Percentiles rank a stretch among this genome's conserved stretches.
Conservation (phyloP, 306 rosid genomes). For the Alnus rubra region DNA sequence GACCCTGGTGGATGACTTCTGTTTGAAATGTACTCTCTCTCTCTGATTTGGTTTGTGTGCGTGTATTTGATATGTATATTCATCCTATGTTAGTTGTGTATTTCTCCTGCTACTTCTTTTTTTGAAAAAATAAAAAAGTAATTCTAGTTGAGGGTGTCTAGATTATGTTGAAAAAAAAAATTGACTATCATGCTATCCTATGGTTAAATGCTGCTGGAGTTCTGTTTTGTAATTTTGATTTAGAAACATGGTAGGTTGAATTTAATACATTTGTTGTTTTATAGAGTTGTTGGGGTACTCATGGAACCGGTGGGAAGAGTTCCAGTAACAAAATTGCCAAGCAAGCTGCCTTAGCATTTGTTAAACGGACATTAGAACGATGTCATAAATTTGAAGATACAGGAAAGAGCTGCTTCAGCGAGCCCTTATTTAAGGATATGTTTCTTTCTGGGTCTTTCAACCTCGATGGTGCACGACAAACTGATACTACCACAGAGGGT, state of each 20-base stretch:
- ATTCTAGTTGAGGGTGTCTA: slow-evolving; percentile 19
- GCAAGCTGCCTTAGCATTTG: slow-evolving; percentile 80
- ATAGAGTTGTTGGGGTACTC: slow-evolving; percentile 79
- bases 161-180: slow-evolving; percentile 8
- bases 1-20: not conserved
- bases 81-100: not conserved
- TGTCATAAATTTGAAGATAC: slow-evolving; percentile 81
- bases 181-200: slow-evolving; percentile 5
- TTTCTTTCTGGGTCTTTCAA: slow-evolving; percentile 58
- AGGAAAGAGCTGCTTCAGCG: slow-evolving; percentile 91
- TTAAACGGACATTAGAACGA: slow-evolving; percentile 78
- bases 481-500: slow-evolving; percentile 56
- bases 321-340: slow-evolving; percentile 84
- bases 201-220: slow-evolving; percentile 23
- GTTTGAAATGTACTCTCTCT: not conserved
- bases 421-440: slow-evolving; percentile 65
- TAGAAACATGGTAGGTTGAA: slow-evolving; percentile 29
- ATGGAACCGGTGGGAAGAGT: slow-evolving; percentile 79
- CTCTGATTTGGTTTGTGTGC: not conserved
- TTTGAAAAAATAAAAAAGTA: not conserved
- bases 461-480: slow-evolving; percentile 42
- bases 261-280: slow-evolving; percentile 33
- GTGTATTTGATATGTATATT: not conserved
- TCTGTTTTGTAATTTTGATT: slow-evolving; percentile 13
- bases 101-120: not conserved